Conservation (phyloP, 495 filamentous ascomycete genomes). For the Penicillium flavigenum region DNA sequence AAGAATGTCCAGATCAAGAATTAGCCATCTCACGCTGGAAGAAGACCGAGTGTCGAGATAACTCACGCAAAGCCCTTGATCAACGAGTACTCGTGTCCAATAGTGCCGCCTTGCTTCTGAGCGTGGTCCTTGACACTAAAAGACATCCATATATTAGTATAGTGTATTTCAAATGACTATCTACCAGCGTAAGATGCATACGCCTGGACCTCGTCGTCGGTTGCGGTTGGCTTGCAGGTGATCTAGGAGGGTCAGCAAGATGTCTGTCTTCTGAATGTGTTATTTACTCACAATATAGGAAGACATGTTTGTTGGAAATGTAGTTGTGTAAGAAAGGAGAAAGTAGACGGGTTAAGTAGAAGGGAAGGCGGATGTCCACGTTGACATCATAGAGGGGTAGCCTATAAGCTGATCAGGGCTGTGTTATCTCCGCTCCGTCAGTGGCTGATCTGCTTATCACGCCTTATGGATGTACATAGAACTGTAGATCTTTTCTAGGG, state of each 20-base stretch:
- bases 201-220: conserved; percentile 2
- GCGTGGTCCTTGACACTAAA: conserved; percentile 5
- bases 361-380: background rate
- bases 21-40: background rate
- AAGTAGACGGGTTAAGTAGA: background rate
- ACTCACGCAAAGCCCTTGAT: conserved; percentile 16
- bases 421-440: background rate
- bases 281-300: conserved; percentile 5
- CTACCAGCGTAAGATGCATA: background rate
- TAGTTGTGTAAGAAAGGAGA: background rate
- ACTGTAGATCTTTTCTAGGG: too few species aligned
- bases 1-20: background rate
- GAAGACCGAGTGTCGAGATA: background rate
- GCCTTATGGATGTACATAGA: too few species aligned
- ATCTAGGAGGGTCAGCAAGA: conserved; percentile 2
- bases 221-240: conserved; percentile 5
- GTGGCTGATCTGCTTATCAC: background rate
- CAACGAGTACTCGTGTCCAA: conserved; percentile 6
- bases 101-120: conserved; percentile 1
- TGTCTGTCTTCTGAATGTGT: background rate
- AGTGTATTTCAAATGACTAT: background rate
- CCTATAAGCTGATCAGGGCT: conserved; percentile 6
- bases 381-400: conserved; percentile 17
- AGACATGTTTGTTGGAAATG: conserved; percentile 1
- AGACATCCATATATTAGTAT: background rate